Evolutionary conservation across 1,284 basidiomycete species (phyloP).

Genomic region (Exobasidium rhododendri): DNA sequence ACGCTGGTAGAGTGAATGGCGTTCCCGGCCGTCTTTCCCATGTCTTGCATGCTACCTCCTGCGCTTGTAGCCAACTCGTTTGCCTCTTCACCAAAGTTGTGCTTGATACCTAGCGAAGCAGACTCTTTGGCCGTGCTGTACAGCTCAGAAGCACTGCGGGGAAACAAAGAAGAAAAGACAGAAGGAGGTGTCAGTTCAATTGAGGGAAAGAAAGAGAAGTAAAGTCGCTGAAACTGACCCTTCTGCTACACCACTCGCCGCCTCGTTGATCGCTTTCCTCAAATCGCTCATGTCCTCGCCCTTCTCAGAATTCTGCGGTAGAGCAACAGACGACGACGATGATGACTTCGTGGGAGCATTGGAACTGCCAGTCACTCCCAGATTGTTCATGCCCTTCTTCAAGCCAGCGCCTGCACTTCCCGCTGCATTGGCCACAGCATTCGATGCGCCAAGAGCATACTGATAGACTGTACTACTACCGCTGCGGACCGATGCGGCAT

Average conservation of each 20-base stretch:
- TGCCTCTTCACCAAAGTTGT: slow-evolving; percentile 6
- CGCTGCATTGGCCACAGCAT: not conserved
- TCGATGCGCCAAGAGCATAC: not conserved
- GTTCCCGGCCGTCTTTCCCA: not conserved
- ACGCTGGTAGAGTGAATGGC: not conserved
- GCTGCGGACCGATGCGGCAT: not conserved
- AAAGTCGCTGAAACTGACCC: too few relatives aligned
- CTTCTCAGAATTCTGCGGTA: too few relatives aligned
- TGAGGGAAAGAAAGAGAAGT: not conserved
- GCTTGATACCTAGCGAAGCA: not conserved
- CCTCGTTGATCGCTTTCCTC: slow-evolving; percentile 8
- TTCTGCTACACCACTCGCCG: slow-evolving; percentile 2
- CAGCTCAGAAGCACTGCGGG: not conserved
- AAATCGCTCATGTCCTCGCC: slow-evolving; percentile 3
- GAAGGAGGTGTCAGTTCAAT: not conserved
- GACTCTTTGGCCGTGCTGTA: not conserved
- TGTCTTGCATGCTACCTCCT: not conserved
- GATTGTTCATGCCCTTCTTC: not conserved
- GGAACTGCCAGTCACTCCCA: not conserved
- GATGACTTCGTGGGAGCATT: not conserved
- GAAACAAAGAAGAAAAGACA: not conserved
- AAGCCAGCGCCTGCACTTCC: not conserved
- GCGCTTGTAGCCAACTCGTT: not conserved
- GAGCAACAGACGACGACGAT: too few relatives aligned
- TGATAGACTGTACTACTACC: not conserved